Evolutionary conservation across 768 basidiomycete species (phyloP).

Genomic region (Heimioporus sp.): DNA sequence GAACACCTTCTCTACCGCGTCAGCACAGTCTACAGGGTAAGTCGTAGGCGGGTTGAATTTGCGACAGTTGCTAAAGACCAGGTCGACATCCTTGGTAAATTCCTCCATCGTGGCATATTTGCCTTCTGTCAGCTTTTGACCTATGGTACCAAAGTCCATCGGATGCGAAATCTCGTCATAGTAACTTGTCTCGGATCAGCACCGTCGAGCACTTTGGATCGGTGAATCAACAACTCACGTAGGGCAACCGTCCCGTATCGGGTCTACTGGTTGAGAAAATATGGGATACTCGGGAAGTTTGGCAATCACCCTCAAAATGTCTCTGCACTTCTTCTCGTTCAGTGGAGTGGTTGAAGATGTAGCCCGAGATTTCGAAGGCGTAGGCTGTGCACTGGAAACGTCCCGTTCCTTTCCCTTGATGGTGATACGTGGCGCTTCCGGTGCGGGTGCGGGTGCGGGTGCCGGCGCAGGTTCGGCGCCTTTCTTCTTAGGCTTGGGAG

Average conservation of each 20-base stretch:
- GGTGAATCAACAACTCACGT: slow-evolving; percentile 55
- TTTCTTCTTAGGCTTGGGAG: slow-evolving; percentile 46
- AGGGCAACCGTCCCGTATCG: slow-evolving; percentile 80
- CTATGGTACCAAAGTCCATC: slow-evolving; percentile 91
- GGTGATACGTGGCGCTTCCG: slow-evolving; percentile 39
- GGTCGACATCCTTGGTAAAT: slow-evolving; percentile 74
- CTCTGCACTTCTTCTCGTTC: slow-evolving; percentile 82
- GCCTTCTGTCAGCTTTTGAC: slow-evolving; percentile 58
- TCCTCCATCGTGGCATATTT: slow-evolving; percentile 81
- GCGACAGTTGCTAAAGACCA: slow-evolving; percentile 87
- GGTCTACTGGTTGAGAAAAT: slow-evolving; percentile 83
- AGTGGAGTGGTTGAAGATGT: slow-evolving; percentile 48
- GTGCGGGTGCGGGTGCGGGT: slow-evolving; percentile 14
- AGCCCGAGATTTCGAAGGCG: slow-evolving; percentile 39
- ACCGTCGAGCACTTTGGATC: not conserved
- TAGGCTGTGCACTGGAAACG: slow-evolving; percentile 30
- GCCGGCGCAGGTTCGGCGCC: slow-evolving; percentile 23
- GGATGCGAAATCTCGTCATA: slow-evolving; percentile 88
- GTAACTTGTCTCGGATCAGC: slow-evolving; percentile 53
- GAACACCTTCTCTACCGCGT: slow-evolving; percentile 70
- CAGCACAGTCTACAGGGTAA: slow-evolving; percentile 69
- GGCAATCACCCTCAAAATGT: slow-evolving; percentile 57
- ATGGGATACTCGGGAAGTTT: slow-evolving; percentile 67
- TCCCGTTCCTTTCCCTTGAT: slow-evolving; percentile 80
- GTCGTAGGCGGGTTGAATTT: slow-evolving; percentile 88